Conservation (phyloP, 2,329 filamentous ascomycete species). For the Nigrospora osmanthi region DNA sequence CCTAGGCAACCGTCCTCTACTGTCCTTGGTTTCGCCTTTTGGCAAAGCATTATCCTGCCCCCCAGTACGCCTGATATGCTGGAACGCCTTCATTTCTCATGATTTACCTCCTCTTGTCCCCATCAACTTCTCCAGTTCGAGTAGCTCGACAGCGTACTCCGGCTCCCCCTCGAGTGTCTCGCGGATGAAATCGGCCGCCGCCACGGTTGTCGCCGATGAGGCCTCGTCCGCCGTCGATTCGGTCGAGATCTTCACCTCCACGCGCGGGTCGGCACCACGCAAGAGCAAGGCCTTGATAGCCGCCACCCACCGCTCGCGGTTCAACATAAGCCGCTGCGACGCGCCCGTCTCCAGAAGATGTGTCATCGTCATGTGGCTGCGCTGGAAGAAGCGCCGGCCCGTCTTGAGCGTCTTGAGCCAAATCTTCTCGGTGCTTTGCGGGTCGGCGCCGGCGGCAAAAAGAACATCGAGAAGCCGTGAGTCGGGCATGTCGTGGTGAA, state of each 20-base stretch:
- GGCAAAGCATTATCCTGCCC: too few species aligned
- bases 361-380: conserved; percentile 1
- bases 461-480: neutral
- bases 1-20: too few species aligned
- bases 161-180: neutral
- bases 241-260: neutral
- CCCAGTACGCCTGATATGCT: too few species aligned
- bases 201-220: neutral
- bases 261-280: conserved; percentile 15
- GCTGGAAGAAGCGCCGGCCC: conserved; percentile 19
- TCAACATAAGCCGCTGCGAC: conserved; percentile 13
- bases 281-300: conserved; percentile 18
- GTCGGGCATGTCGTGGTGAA: neutral
- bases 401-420: conserved; percentile 17
- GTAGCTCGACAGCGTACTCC: neutral
- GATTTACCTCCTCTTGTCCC: too few species aligned
- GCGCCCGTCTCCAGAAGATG: conserved; percentile 5
- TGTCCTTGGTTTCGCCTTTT: too few species aligned
- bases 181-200: neutral
- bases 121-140: neutral
- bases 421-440: conserved; percentile 9
- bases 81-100: too few species aligned
- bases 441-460: neutral
- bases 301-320: conserved; percentile 20
- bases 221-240: neutral